Evolutionary conservation across 441 rosid species (phyloP), one percentile per base, ranked within the genome.

Genomic region (Populus hybrid): DNA sequence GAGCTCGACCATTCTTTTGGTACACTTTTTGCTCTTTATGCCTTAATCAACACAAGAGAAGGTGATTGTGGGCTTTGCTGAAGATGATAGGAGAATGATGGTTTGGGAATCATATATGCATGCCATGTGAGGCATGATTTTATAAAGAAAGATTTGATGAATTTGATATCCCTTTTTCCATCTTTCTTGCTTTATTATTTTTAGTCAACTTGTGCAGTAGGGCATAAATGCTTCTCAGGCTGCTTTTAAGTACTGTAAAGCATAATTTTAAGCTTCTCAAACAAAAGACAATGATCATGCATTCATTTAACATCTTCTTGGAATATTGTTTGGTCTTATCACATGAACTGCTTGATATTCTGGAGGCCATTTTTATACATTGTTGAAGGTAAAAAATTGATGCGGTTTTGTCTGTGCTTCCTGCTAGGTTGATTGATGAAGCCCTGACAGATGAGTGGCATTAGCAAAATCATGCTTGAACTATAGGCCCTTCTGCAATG

Each of bases 71-170:
- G 69, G 9, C 36, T n/a, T 23, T 40, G 21, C 36, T 67, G 73
- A 82, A 71, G 82, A 79, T 65, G 65, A 59, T 69, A 38, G 69
- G 64, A 26, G 66, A 61, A 61, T 69, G 23, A 24, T 36, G 23
- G 32, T n/a, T 32, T 28, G 30, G 67, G 71, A 66, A 67, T 23
- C 38, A 9, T 77, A 18, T 38, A 18, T 53, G 21, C 61, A 53
- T 67, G 11, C 46, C 34, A 42, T 67, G 73, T 61, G 65, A 42
- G 75, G 71, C 82, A 71, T 64, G 59, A 36, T 77, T 71, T 40
- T 53, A 32, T 40, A 82, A 82, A 70, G 46, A 67, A 75, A 67
- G 73, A 64, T 28, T 72, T 5, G 23, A 5, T 19, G 19, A 73
- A 65, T 28, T 40, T 11, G 64, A 3, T 30, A 75, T 69, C 9